Evolutionary conservation across 306 rosid species (phyloP), one percentile per base, ranked within the genome.

Genomic region (Argentina anserina): DNA sequence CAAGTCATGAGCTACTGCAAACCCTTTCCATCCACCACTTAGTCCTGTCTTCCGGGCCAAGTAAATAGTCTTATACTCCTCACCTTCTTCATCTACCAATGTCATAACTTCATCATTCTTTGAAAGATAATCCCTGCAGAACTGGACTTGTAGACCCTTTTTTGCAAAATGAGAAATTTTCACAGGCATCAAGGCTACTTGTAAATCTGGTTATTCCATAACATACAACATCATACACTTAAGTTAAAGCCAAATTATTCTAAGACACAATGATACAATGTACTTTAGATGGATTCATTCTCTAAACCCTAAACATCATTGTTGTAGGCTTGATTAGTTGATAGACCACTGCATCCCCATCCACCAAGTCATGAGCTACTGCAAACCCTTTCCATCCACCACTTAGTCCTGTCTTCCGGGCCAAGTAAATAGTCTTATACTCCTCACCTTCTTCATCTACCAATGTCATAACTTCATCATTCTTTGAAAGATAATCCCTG

Each of bases 281-380:
- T 23, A 55, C 3, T 11, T 23, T 55, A 0, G 9, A 4, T 58
- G 8, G 63, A 58, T 5, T 26, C 63, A 26, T 13, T 28, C 37
- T 58, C 28, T n/a, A n/a, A n/a, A n/a, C n/a, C n/a, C n/a, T n/a
- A n/a, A n/a, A n/a, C n/a, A n/a, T 85, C 73, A 87, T 83, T 69
- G 65, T 29, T 15, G 89, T 85, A 13, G 81, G 89, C 42, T 65
- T 75, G 42, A 81, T 72, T 70, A 85, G 46, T n/a, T 88, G 92
- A 69, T 85, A 88, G 68, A 88, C 89, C 74, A 88, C 37, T 5
- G 92, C 84, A 79, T 88, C 92, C 60, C 90, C 92, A 85, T 88
- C 88, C 55, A 83, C 85, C 66, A 88, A 79, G 47, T 81, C 80
- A 81, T 88, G 90, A 63, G 84, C 84, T 61, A 82, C 80, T 31